Percentiles rank a stretch among this genome's conserved stretches.
Conservation (phyloP, 108 stramenopile species). For the Mayamaea pseudoterrestris region DNA sequence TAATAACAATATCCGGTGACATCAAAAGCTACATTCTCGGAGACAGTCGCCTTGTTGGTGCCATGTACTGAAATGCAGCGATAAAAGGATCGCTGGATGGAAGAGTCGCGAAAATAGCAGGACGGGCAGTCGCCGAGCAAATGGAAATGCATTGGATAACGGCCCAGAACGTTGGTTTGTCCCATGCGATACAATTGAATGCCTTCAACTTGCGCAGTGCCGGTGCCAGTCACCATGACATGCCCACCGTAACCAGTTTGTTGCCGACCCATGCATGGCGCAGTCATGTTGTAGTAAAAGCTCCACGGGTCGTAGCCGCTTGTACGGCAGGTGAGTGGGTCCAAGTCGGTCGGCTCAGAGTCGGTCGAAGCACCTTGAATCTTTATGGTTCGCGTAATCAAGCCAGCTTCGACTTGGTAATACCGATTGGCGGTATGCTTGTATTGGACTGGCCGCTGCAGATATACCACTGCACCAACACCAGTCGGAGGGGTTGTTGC, state of each 20-base stretch:
- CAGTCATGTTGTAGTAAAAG: background rate
- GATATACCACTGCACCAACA: constrained; percentile 15
- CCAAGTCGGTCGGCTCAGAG: constrained; percentile 30
- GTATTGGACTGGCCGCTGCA: constrained; percentile 12
- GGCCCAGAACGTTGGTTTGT: constrained; percentile 35
- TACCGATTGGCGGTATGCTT: constrained; percentile 21
- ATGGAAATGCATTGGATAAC: constrained; percentile 42
- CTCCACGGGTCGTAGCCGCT: background rate
- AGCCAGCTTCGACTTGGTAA: constrained; percentile 43
- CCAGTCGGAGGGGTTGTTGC: constrained; percentile 1
- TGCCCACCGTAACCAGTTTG: constrained; percentile 44
- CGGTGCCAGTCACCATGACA: constrained; percentile 17
- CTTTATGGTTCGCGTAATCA: constrained; percentile 28
- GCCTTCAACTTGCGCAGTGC: constrained; percentile 20
- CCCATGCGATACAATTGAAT: constrained; percentile 37
- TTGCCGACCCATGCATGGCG: constrained; percentile 15
- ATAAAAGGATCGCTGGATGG: constrained; percentile 26
- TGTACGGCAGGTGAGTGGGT: constrained; percentile 9
- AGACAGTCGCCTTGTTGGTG: constrained; percentile 12
- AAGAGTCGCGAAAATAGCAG: constrained; percentile 27
- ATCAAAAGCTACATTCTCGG: constrained; percentile 40
- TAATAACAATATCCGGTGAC: constrained; percentile 38
- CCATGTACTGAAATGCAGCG: constrained; percentile 40
- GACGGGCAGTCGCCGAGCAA: constrained; percentile 10
- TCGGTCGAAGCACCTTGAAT: constrained; percentile 24